Evolutionary conservation across 805 yeast genomes (phyloP), one percentile per base, ranked within the genome.

Genomic region (Wickerhamomyces kurtzmanii): DNA sequence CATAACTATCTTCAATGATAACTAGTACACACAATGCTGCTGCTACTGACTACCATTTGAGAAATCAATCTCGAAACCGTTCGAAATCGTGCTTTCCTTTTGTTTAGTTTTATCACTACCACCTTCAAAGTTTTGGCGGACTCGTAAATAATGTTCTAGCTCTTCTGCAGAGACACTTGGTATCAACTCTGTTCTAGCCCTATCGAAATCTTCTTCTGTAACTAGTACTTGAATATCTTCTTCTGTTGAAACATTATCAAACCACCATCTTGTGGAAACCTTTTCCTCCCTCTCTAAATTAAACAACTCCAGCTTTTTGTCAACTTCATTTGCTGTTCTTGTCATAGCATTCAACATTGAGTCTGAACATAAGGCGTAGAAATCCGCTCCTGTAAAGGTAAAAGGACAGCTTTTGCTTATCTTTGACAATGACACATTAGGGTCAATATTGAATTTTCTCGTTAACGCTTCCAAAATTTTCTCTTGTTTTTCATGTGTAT

Each of bases 291-390:
- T 62, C 4, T 42, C 43, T 12, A 40, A 34, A 45, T 82, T 85
- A 40, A 63, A 73, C 16, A 41, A 35, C 20, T 58, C 55, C 19
- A 87, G 66, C 45, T 77, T 79, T 2, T 38, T 43, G 44, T 91
- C 97, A 11, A 81, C 85, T 20, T 67, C 71, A 7, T 63, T 63
- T 1, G 97, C 96, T 1, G 79, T 75, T 40, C 97, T 62, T 1
- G 91, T 82, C 96, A 91, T 89, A 2, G 97, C 96, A 52, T 85
- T 85, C 41, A 89, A 65, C 91, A 89, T 85, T 0, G 97, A 83
- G 53, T 91, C 97, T 0, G 94, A 81, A 48, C 96, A 85, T 33
- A 91, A 59, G 0, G 97, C 98, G 53, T 91, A 91, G 55, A 91
- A 89, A 52, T 91, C 98, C 4, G 98, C 98, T 38, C 98, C 98